Percentiles rank a stretch among this genome's conserved stretches.
These are phyloP conservation scores for Pythium coloratum DNA, from an alignment of 352 stramenopile genomes.

Conservation along the genomic window DNA sequence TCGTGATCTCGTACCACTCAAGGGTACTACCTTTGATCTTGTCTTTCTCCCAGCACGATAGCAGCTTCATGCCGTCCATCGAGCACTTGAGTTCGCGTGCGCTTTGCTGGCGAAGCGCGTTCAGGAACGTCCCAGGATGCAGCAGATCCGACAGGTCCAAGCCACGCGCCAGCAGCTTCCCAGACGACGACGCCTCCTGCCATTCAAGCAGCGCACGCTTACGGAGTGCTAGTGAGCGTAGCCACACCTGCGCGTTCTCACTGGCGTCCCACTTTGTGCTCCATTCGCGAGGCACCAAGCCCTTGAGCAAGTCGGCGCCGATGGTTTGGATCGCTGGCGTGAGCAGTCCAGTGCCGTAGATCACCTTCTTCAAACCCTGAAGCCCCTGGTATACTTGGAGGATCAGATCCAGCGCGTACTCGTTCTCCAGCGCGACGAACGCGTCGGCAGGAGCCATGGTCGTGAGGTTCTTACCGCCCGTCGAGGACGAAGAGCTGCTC, in stretches of 20 bases:
- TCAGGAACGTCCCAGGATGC: constrained; percentile 93
- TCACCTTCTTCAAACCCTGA: constrained; percentile 82
- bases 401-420: constrained; percentile 72
- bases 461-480: constrained; percentile 34
- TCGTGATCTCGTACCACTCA: constrained; percentile 83
- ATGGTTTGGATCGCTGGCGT: constrained; percentile 88
- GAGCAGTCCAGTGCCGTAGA: constrained; percentile 90
- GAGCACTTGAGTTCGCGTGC: constrained; percentile 78
- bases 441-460: constrained; percentile 77
- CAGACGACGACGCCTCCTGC: constrained; percentile 58
- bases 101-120: constrained; percentile 92
- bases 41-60: constrained; percentile 89
- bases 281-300: constrained; percentile 79
- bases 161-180: constrained; percentile 69
- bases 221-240: constrained; percentile 77
- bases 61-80: constrained; percentile 90
- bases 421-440: constrained; percentile 92
- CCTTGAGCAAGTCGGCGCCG: constrained; percentile 71
- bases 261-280: constrained; percentile 80
- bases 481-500: not conserved
- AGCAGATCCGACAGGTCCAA: constrained; percentile 92
- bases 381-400: constrained; percentile 73
- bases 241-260: constrained; percentile 71
- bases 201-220: constrained; percentile 84
- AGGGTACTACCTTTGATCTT: constrained; percentile 38